Evolutionary conservation across 345 rosid genomes (phyloP), one percentile per base, ranked within the genome.

Genomic region (Rhizophora apiculata): DNA sequence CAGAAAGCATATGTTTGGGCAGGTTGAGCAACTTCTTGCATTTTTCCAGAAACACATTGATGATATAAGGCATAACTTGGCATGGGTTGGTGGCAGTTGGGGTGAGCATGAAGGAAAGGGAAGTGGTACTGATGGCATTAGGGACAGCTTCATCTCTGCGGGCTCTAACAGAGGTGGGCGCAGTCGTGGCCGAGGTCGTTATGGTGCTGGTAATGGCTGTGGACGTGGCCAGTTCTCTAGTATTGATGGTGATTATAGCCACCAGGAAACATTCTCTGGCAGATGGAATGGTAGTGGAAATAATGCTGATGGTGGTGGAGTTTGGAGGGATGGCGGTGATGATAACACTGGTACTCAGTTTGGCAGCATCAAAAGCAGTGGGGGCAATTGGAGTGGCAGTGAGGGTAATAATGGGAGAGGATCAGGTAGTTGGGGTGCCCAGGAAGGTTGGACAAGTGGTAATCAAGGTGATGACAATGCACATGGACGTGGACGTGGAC

Each of bases 41-140:
- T 60, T 58, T 59, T 68, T 68, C 65, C 72, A 68, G 31, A 30
- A 46, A 30, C 72, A 68, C 26, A 60, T 68, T 43, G 65, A 68
- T 46, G 58, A 68, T 48, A 5, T 55, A 1, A 18, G 4, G 13
- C 58, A 52, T 32, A n/a, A 31, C 27, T 53, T 21, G 27, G 51
- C 22, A 68, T 16, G 16, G 15, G 39, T 18, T 62, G 48, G 27
- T 62, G 65, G 65, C 13, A 62, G 11, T 36, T 62, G 65, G 65
- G 49, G 61, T 13, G 29, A 27, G 11, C 11, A 10, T 58, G 18
- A 26, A 5, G 26, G 46, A 3, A n/a, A 37, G n/a, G 29, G n/a
- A 6, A 55, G 36, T 46, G 37, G 68, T 1, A 22, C 32, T 54
- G 21, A 5, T 26, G 54, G 55, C 34, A 24, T 0, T 27, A 11